Evolutionary conservation across 1,139 yeast species (phyloP).

Genomic region (Spencermartinsiella ligniputridi): DNA sequence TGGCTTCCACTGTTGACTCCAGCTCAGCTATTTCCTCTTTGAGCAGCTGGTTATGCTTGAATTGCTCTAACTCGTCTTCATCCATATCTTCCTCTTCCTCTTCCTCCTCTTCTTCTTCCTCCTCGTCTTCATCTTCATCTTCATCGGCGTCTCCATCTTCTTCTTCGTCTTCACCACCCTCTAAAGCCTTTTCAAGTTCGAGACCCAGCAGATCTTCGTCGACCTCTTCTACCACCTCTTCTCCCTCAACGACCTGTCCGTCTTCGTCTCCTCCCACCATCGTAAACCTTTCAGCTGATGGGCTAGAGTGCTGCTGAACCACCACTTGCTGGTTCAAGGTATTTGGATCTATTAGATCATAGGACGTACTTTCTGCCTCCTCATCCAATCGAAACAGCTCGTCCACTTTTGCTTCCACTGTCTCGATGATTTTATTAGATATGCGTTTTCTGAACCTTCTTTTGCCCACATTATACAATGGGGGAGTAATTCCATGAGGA

Average conservation of each 20-base stretch:
- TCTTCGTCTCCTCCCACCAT: constrained; percentile 21
- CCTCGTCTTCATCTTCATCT: constrained; percentile 52
- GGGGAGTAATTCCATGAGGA: constrained; percentile 81
- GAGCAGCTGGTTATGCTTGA: constrained; percentile 71
- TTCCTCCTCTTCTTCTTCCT: constrained; percentile 52
- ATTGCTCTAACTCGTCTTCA: constrained; percentile 39
- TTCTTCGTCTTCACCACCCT: constrained; percentile 32
- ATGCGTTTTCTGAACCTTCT: constrained; percentile 51
- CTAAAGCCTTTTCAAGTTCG: constrained; percentile 29
- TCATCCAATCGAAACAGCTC: constrained; percentile 71
- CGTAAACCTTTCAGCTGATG: constrained; percentile 23
- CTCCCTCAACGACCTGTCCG: constrained; percentile 43
- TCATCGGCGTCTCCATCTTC: constrained; percentile 43
- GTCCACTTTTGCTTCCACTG: constrained; percentile 74
- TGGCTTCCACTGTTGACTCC: constrained; percentile 71
- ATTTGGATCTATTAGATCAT: constrained; percentile 64
- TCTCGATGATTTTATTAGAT: constrained; percentile 47
- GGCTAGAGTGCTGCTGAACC: constrained; percentile 1
- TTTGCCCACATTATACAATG: constrained; percentile 54
- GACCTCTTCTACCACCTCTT: constrained; percentile 49
- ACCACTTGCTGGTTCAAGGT: constrained; percentile 9
- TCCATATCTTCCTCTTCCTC: constrained; percentile 42
- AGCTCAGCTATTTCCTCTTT: constrained; percentile 84
- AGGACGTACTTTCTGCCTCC: constrained; percentile 76
- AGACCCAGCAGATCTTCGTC: constrained; percentile 37